These are phyloP conservation scores for Lasiosphaeria miniovina DNA, from an alignment of 495 filamentous ascomycete genomes.

Conservation along the genomic window DNA sequence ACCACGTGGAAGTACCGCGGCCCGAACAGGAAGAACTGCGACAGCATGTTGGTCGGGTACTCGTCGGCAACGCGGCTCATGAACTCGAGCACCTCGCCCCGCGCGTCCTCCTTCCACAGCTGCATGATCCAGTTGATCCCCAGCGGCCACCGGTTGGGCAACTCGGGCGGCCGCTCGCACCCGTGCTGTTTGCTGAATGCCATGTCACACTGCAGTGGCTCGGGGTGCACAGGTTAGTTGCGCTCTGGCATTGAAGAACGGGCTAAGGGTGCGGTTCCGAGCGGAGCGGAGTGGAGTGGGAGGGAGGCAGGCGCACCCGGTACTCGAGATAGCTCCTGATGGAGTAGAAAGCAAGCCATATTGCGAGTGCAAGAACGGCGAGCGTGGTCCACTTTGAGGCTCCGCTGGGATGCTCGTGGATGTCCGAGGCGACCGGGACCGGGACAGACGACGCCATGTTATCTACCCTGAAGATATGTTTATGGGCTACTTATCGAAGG, in stretches of 20 bases:
- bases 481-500: no score
- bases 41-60: slow-evolving; percentile 33
- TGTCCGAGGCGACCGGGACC: neutral
- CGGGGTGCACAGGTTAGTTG: neutral
- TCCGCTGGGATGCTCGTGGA: neutral
- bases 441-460: neutral
- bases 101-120: slow-evolving; percentile 33
- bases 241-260: neutral
- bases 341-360: neutral
- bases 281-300: neutral
- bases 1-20: slow-evolving; percentile 33
- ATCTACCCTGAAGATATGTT: no score
- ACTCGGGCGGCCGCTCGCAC: slow-evolving; percentile 33
- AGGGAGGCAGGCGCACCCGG: neutral
- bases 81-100: slow-evolving; percentile 35
- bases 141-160: slow-evolving; percentile 38
- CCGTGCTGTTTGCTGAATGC: slow-evolving; percentile 2
- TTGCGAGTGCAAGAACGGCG: neutral
- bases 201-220: neutral
- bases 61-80: slow-evolving; percentile 33
- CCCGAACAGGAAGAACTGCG: slow-evolving; percentile 31
- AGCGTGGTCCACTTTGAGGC: neutral
- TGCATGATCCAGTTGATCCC: slow-evolving; percentile 40
- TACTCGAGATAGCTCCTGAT: neutral
- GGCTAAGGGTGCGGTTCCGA: neutral